Base-by-base conservation (phyloP, 1,284 basidiomycete species). In the Stereum hirsutum region DNA sequence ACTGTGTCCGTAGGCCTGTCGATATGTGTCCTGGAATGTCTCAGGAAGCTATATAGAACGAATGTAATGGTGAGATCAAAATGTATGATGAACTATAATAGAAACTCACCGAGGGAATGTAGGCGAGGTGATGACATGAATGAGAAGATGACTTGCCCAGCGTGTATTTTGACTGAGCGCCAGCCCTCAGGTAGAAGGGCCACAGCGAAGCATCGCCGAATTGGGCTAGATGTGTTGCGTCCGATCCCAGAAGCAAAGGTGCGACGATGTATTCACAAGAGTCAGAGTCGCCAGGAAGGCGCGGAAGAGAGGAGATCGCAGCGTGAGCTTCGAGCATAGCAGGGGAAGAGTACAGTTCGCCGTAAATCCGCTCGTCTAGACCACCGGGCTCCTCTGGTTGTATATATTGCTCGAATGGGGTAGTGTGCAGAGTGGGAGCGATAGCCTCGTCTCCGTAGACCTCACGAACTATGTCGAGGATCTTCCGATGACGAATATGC, bases 191-290 rank as follows among this genome's bases (percentile, higher is more conserved):
- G 21, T 42, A 42, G 6, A 42, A n/a, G 6, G 31, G 41, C 41
- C 41, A 42, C 15, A 34, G 27, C 6, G 30, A 34, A 14, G 41
- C 41, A 12, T 12, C 11, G 20, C 41, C 41, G 15, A 42, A 42
- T 14, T 3, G 23, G 6, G 41, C 41, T 3, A 42, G 41, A 34
- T 34, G 30, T 24, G 41, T 42, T 8, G 32, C 33, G 24, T 42
- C 41, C 2, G 41, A 42, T 14, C 15, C 20, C 7, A 26, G 5
- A 21, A 42, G 33, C 10, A 42, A 10, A 6, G 31, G 30, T 8
- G 19, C 28, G 7, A 42, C 31, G 6, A 42, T 31, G 5, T 23
- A 6, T 23, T 42, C 40, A 11, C 32, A 21, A 33, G 17, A 25
- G 12, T 39, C 37, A 6, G 19, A 10, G 28, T 42, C 31, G 34